Evolutionary conservation across 257 asterid genomes (phyloP), one percentile per base, ranked within the genome.

Genomic region (Euphrasia confusa): DNA sequence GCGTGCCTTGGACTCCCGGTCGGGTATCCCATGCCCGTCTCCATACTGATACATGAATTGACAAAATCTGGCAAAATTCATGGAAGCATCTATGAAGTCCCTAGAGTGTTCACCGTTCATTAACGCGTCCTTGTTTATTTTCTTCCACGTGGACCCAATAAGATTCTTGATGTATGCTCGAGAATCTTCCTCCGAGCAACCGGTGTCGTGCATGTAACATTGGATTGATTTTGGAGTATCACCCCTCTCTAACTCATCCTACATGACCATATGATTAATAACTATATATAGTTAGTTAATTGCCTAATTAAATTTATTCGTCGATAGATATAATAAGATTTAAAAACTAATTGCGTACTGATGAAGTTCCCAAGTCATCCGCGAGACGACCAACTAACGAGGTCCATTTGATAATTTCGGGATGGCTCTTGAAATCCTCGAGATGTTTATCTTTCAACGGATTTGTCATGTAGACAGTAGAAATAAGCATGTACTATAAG

Each of bases 351-450:
- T n/a, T 10, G 14, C 75, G 39, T 71, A 74, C 79, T 0, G 72
- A 1, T 1, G 79, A 64, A 42, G 79, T 79, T 63, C 63, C 78
- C 67, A 76, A 61, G 66, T 76, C 82, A 60, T 73, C 70, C 17
- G n/a, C 49, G 17, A 77, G 75, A 21, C 24, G 24, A 21, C 24
- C 24, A 21, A 21, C 24, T 21, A 21, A 21, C 24, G 24, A 21
- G 24, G 24, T 21, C 24, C 24, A 21, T 21, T 21, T 21, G 24
- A 21, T 21, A 21, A 21, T 21, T 21, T 21, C 42, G 10, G 74
- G 72, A 17, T 63, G 37, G 13, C n/a, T 13, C 53, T 45, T 39
- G 33, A 77, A 3, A 64, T 13, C 32, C 42, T 61, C 53, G 24
- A 77, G 35, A 10, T 14, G 32, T 21, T 70, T 57, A 28, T 63